These are phyloP conservation scores for Backusella mclennaniae DNA, from an alignment of 192 early-diverging fungal species.

Conservation along the genomic window DNA sequence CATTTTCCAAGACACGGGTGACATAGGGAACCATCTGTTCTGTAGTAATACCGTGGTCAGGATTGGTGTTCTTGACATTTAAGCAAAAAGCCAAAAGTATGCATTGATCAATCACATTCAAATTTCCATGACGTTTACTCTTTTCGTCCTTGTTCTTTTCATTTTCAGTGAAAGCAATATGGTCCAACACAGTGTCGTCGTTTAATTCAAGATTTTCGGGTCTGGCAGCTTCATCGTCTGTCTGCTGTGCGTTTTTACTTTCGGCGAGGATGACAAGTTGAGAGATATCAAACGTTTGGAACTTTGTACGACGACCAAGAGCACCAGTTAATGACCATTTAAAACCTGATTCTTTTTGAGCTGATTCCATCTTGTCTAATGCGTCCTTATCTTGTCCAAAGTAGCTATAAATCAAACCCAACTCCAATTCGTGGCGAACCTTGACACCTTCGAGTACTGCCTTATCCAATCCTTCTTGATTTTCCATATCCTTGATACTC, in stretches of 20 bases:
- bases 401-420: constrained; percentile 75
- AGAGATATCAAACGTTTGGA: constrained; percentile 85
- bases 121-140: constrained; percentile 58
- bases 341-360: constrained; percentile 78
- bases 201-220: constrained; percentile 86
- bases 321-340: constrained; percentile 88
- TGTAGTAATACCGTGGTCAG: constrained; percentile 86
- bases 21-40: constrained; percentile 98
- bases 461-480: constrained; percentile 24
- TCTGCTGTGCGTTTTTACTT: constrained; percentile 47
- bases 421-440: constrained; percentile 75
- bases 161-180: constrained; percentile 59
- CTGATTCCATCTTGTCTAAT: constrained; percentile 60
- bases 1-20: constrained; percentile 82
- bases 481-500: constrained; percentile 22
- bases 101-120: constrained; percentile 83
- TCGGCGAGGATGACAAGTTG: constrained; percentile 92
- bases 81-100: constrained; percentile 87
- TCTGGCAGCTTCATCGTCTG: constrained; percentile 21
- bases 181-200: constrained; percentile 92
- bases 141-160: constrained; percentile 44
- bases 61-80: constrained; percentile 95
- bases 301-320: constrained; percentile 88
- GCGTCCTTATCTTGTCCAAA: constrained; percentile 72
- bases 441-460: constrained; percentile 24